Evolutionary conservation across 2,329 filamentous ascomycete species (phyloP), one percentile per base, ranked within the genome.

Genomic region (Stachybotrys elegans): DNA sequence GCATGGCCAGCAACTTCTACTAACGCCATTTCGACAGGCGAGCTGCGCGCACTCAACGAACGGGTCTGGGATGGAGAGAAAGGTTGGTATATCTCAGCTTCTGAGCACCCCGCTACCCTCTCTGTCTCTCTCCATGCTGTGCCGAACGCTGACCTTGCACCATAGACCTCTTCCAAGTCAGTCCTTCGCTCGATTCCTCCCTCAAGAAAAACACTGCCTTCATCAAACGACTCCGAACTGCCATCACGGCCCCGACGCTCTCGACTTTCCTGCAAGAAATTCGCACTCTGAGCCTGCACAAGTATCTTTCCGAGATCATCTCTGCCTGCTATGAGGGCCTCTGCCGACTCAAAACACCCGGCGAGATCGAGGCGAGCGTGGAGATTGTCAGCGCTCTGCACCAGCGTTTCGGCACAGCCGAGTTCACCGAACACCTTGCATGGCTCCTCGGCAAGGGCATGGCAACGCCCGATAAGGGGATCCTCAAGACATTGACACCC

Each of bases 121-220:
- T n/a, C n/a, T 48, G 45, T 35, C 29, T 40, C 46, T 36, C 51
- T 46, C 22, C 43, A 45, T 41, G 48, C n/a, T n/a, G n/a, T n/a
- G n/a, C n/a, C n/a, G n/a, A n/a, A n/a, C 47, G 44, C 48, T 57
- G 31, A 55, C 50, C 32, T 14, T 39, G 39, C 22, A 22, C 37
- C 23, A 16, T 44, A 94, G 90, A 88, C 72, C 71, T 94, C 50
- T 89, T 94, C 59, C 69, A 80, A 43, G 83, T 93, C 55, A 83
- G 81, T 65, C 78, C 79, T 60, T 86, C 87, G 22, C 84, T 97
- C 59, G 92, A 97, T 67, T 95, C 92, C 42, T 93, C 91, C 42
- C 76, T 97, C 65, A 96, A 95, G 72, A 97, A 96, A 74, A 97
- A 97, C 59, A 97, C 92, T 4, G 90, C 91, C 53, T 96, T 97